Conservation (phyloP, 768 basidiomycete genomes). For the Russula emetica region DNA sequence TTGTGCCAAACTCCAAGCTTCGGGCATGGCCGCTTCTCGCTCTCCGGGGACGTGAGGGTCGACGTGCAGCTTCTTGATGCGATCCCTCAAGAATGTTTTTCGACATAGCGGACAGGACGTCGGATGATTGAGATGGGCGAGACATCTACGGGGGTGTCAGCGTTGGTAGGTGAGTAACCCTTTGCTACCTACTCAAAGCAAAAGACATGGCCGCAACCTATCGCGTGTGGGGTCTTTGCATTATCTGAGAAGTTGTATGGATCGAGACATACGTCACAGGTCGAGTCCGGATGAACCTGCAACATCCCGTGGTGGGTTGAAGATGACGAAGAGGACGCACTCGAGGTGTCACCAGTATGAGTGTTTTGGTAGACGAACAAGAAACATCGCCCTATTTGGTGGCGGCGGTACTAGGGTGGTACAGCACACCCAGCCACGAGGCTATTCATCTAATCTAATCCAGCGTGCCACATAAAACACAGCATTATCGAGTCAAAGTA, state of each 20-base stretch:
- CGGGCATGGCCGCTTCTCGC: constrained; percentile 11
- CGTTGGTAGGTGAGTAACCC: background rate
- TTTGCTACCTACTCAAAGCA: constrained; percentile 52
- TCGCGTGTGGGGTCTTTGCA: constrained; percentile 57
- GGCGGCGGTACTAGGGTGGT: constrained; percentile 18
- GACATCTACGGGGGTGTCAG: constrained; percentile 45
- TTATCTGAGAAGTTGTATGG: constrained; percentile 51
- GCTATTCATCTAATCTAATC: constrained; percentile 19
- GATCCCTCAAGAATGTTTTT: constrained; percentile 51
- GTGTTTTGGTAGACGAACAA: constrained; percentile 2
- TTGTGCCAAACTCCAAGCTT: constrained; percentile 15
- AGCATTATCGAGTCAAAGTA: background rate
- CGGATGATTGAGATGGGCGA: constrained; percentile 44
- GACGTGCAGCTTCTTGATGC: constrained; percentile 65
- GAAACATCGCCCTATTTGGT: constrained; percentile 22
- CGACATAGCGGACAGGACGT: constrained; percentile 64
- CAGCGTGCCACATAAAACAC: background rate
- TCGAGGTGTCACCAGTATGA: background rate
- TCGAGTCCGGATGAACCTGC: constrained; percentile 63
- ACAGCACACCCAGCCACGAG: constrained; percentile 12
- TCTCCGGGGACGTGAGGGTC: constrained; percentile 34
- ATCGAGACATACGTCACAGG: constrained; percentile 74
- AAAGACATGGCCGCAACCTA: constrained; percentile 76
- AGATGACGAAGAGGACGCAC: background rate
- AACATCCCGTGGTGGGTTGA: constrained; percentile 39